Evolutionary conservation across 2,329 filamentous ascomycete genomes (phyloP).

Genomic region (Fusarium austroafricanum): DNA sequence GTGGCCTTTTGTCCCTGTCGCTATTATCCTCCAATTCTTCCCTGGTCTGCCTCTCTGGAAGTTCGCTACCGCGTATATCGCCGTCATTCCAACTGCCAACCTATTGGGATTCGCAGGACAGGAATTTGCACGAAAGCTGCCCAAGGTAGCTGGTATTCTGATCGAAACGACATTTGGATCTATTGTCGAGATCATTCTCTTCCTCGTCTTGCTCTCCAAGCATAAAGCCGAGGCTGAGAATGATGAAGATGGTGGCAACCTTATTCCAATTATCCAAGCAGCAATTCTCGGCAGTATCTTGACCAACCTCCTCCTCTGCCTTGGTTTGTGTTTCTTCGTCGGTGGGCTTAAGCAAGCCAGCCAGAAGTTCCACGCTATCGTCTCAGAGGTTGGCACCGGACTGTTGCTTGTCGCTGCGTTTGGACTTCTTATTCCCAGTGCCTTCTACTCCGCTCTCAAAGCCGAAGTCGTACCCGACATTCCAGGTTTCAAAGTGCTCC

Average conservation of each 20-base stretch:
- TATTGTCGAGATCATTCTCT: constrained; percentile 75
- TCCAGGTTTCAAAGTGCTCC: constrained; percentile 35
- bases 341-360: constrained; percentile 70
- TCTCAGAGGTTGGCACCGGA: constrained; percentile 76
- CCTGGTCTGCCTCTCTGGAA: constrained; percentile 55
- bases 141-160: constrained; percentile 69
- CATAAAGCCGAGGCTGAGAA: constrained; percentile 32
- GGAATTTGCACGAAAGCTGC: constrained; percentile 73
- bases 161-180: constrained; percentile 67
- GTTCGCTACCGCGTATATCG: constrained; percentile 60
- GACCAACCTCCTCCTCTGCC: constrained; percentile 74
- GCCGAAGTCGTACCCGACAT: constrained; percentile 41
- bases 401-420: constrained; percentile 70
- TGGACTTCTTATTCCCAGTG: constrained; percentile 51
- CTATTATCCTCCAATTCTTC: constrained; percentile 56
- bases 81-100: constrained; percentile 62
- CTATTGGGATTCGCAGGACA: constrained; percentile 61
- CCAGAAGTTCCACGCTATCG: constrained; percentile 71
- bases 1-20: constrained; percentile 61
- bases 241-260: constrained; percentile 50
- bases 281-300: constrained; percentile 77
- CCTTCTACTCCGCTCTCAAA: constrained; percentile 53
- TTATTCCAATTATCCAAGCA: constrained; percentile 72
- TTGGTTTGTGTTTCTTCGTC: constrained; percentile 75
- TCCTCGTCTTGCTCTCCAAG: constrained; percentile 69